These are phyloP conservation scores for Fusarium sp. DNA, from an alignment of 2,329 filamentous ascomycete genomes.

Conservation along the genomic window DNA sequence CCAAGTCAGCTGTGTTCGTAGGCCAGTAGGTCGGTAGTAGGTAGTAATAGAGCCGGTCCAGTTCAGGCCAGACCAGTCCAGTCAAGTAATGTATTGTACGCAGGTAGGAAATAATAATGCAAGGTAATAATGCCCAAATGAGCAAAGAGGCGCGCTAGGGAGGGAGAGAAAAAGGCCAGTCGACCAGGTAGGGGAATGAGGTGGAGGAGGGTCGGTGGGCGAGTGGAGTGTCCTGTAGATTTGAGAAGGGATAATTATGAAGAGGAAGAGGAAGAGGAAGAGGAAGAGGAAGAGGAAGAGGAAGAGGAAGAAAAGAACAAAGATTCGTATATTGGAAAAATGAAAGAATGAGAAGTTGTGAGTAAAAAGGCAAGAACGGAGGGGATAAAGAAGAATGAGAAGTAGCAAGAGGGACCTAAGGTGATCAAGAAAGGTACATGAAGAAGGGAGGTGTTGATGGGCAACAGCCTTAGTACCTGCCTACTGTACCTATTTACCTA, in stretches of 20 bases:
- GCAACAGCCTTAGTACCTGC: not conserved
- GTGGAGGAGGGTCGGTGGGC: slow-evolving; percentile 42
- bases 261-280: slow-evolving; percentile 30
- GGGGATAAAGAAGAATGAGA: slow-evolving; percentile 9
- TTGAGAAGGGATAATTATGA: slow-evolving; percentile 42
- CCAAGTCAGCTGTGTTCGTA: slow-evolving; percentile 3
- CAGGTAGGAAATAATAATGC: slow-evolving; percentile 42
- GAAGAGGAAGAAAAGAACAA: slow-evolving; percentile 26
- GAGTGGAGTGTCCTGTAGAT: slow-evolving; percentile 37
- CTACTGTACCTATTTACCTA: not conserved
- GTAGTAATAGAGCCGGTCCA: slow-evolving; percentile 7
- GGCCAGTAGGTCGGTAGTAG: slow-evolving; percentile 1
- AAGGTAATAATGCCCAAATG: slow-evolving; percentile 45
- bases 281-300: slow-evolving; percentile 36
- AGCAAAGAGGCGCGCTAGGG: slow-evolving; percentile 50
- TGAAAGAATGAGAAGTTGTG: not conserved
- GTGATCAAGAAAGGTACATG: not conserved
- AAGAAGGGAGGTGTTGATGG: not conserved
- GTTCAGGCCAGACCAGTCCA: slow-evolving; percentile 2
- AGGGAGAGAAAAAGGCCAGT: slow-evolving; percentile 47
- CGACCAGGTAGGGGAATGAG: slow-evolving; percentile 48
- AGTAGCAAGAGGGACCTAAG: slow-evolving; percentile 11
- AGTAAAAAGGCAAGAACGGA: slow-evolving; percentile 4
- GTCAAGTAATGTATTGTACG: not conserved
- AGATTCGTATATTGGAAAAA: slow-evolving; percentile 7